Conservation (phyloP, 495 filamentous ascomycete species). For the Penicillium dipodomyicola region DNA sequence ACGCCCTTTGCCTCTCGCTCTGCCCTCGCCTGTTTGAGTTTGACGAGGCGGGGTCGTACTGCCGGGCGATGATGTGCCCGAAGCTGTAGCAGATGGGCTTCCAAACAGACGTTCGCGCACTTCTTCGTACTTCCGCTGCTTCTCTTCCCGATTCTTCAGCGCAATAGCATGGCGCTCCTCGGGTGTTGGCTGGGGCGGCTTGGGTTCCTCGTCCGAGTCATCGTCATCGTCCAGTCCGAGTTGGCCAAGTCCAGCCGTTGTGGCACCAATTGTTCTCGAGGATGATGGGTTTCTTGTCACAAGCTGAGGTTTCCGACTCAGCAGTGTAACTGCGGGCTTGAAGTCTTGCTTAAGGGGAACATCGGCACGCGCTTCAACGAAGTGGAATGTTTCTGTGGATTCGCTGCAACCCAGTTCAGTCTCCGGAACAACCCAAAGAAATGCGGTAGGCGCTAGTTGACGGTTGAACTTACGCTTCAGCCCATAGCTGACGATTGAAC, state of each 20-base stretch:
- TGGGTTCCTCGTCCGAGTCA: conserved; percentile 62
- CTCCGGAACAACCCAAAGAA: not conserved
- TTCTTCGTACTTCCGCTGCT: conserved; percentile 84
- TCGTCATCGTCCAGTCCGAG: conserved; percentile 58
- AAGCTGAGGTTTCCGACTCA: conserved; percentile 74
- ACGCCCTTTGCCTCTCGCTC: conserved; percentile 41
- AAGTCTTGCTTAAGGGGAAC: conserved; percentile 76
- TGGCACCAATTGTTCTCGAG: conserved; percentile 35
- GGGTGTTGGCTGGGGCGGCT: conserved; percentile 54
- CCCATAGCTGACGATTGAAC: conserved; percentile 80
- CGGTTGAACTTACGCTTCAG: conserved; percentile 68
- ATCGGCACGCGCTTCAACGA: conserved; percentile 61
- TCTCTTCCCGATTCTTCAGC: conserved; percentile 77
- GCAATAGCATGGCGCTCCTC: conserved; percentile 73
- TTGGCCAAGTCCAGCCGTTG: conserved; percentile 56
- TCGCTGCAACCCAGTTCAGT: conserved; percentile 39
- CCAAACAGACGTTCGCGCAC: conserved; percentile 82
- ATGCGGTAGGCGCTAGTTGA: not conserved
- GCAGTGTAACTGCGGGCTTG: conserved; percentile 76
- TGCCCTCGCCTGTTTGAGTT: conserved; percentile 30
- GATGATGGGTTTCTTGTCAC: conserved; percentile 33
- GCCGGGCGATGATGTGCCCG: conserved; percentile 56
- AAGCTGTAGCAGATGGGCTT: conserved; percentile 45
- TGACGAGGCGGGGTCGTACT: conserved; percentile 61
- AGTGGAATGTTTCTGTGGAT: conserved; percentile 65